These are phyloP conservation scores for Carallia brachiata DNA, from an alignment of 345 rosid species.

Conservation along the genomic window DNA sequence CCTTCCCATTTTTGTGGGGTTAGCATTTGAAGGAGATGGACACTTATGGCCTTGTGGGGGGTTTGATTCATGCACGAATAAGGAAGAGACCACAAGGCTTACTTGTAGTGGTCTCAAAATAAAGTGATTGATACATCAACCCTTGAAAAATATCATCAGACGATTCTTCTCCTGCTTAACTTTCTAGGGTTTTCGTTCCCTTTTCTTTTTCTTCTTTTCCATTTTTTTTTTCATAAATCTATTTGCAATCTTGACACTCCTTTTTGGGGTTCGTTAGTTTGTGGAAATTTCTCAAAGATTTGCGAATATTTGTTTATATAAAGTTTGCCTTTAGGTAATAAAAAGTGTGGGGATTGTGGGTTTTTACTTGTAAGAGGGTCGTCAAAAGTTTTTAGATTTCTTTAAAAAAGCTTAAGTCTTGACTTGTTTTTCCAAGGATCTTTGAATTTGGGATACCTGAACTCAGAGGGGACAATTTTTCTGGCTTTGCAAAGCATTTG, in stretches of 20 bases:
- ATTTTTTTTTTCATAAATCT: neutral
- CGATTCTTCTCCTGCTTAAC: slow-evolving; percentile 1
- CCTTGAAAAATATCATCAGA: slow-evolving; percentile 3
- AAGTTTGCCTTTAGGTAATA: no score
- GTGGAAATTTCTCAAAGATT: neutral
- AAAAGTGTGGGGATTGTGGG: neutral
- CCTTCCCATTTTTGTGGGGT: no score
- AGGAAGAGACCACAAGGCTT: no score
- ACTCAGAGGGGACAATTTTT: neutral
- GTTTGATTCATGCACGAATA: no score
- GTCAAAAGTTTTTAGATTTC: no score
- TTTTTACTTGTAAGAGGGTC: neutral
- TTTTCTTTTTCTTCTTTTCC: neutral
- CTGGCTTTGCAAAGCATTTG: neutral
- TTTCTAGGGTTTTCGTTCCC: slow-evolving; percentile 21
- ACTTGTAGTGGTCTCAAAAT: slow-evolving; percentile 9
- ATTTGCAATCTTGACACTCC: neutral
- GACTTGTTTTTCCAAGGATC: no score
- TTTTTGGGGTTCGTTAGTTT: neutral
- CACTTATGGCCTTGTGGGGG: no score
- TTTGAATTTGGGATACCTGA: no score
- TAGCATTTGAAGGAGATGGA: no score
- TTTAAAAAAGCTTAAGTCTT: no score
- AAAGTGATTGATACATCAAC: slow-evolving; percentile 20
- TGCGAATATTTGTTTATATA: no score